phyloP scores from a whole-genome alignment of 2,329 filamentous ascomycete species.

The Arachnomyces sp. region DNA sequence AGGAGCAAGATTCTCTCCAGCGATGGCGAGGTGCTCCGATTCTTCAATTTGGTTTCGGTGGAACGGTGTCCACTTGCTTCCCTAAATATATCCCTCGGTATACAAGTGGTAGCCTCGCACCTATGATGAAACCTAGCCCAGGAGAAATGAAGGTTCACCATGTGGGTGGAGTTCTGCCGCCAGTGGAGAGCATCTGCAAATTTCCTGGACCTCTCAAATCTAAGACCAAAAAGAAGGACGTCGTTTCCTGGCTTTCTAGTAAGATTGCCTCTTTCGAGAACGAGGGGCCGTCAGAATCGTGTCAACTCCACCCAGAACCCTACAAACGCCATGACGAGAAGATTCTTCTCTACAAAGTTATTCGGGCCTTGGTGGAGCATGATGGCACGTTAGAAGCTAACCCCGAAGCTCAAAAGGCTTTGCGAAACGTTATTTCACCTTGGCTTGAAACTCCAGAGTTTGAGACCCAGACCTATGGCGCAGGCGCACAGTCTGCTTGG shows the following conservation, averaged over 20 bases:
- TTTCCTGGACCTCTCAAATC: constrained; percentile 86
- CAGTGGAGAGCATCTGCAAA: constrained; percentile 64
- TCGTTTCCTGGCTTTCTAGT: constrained; percentile 67
- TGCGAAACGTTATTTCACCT: constrained; percentile 67
- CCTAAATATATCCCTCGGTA: constrained; percentile 85
- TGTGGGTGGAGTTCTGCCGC: constrained; percentile 64
- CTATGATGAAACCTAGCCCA: constrained; percentile 72
- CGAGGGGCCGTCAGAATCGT: constrained; percentile 34
- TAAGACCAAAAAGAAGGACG: constrained; percentile 94
- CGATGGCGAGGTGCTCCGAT: constrained; percentile 87
- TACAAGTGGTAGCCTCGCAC: constrained; percentile 61
- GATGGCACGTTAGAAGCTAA: constrained; percentile 76
- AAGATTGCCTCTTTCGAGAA: constrained; percentile 70
- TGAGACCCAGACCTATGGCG: constrained; percentile 18
- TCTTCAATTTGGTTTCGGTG: constrained; percentile 82
- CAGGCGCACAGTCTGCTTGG: constrained; percentile 21
- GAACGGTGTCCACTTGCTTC: constrained; percentile 73
- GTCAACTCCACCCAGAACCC: constrained; percentile 43
- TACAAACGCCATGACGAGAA: constrained; percentile 65
- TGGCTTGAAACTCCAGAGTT: constrained; percentile 32
- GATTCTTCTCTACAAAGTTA: constrained; percentile 76
- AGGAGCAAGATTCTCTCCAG: constrained; percentile 64
- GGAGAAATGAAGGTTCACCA: constrained; percentile 75
- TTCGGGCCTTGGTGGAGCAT: constrained; percentile 73
- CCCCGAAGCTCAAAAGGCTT: constrained; percentile 61